Evolutionary conservation across 2,329 filamentous ascomycete genomes (phyloP).

Genomic region (Epichloe gansuensis): DNA sequence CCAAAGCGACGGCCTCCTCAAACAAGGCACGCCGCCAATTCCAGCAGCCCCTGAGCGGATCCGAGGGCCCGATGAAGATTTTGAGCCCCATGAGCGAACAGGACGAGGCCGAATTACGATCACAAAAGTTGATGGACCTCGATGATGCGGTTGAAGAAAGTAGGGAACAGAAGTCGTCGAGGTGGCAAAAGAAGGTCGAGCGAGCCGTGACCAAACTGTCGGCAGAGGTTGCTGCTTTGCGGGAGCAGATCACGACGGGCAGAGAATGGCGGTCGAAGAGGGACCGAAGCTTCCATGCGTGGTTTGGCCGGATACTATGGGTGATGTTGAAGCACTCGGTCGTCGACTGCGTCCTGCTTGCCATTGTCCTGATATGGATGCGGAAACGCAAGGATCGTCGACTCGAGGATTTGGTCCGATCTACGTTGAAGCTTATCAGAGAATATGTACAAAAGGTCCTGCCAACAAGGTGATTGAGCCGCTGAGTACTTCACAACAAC

Average conservation of each 20-base stretch:
- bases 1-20: slow-evolving; percentile 28
- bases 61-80: slow-evolving; percentile 50
- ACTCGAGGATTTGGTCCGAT: slow-evolving; percentile 60
- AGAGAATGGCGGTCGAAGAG: slow-evolving; percentile 57
- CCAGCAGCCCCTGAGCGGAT: slow-evolving; percentile 33
- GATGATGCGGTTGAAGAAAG: slow-evolving; percentile 32
- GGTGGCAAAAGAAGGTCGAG: slow-evolving; percentile 76
- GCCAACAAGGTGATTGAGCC: slow-evolving; percentile 34
- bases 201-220: slow-evolving; percentile 78
- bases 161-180: slow-evolving; percentile 29
- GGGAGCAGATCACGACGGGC: slow-evolving; percentile 76
- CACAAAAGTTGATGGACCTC: slow-evolving; percentile 33
- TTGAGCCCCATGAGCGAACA: slow-evolving; percentile 79
- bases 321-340: slow-evolving; percentile 58
- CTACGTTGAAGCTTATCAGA: slow-evolving; percentile 41
- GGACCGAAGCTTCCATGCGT: slow-evolving; percentile 51
- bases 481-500: not conserved
- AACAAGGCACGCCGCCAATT: slow-evolving; percentile 27
- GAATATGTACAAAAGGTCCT: slow-evolving; percentile 48
- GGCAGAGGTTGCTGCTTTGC: slow-evolving; percentile 78
- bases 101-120: slow-evolving; percentile 50
- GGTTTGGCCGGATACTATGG: slow-evolving; percentile 61
- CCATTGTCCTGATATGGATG: slow-evolving; percentile 58
- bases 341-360: slow-evolving; percentile 55
- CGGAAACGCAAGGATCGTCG: slow-evolving; percentile 56